phyloP scores from a whole-genome alignment of 805 yeast genomes.

The Pichia phayaonensis region DNA sequence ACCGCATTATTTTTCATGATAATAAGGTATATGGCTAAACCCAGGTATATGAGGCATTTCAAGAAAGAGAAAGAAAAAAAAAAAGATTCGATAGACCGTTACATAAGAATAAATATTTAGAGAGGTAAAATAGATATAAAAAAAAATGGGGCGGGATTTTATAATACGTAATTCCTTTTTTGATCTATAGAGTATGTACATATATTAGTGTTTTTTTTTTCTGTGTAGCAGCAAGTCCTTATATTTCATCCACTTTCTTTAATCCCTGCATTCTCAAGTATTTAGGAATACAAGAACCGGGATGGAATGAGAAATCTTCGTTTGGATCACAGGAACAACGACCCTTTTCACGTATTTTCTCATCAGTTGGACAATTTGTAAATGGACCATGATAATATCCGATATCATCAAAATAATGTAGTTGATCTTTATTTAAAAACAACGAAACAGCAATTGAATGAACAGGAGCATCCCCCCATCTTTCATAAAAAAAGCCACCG shows the following conservation, averaged over 20 bases:
- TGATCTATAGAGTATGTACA: not conserved
- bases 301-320: constrained; percentile 68
- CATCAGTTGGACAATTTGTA: constrained; percentile 68
- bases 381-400: constrained; percentile 81
- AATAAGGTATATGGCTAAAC: not conserved
- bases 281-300: not conserved
- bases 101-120: no score
- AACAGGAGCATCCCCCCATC: constrained; percentile 93
- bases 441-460: constrained; percentile 81
- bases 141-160: no score
- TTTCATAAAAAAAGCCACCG: constrained; percentile 84
- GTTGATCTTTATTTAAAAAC: constrained; percentile 56
- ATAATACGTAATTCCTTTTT: no score
- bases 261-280: not conserved
- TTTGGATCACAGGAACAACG: constrained; percentile 67
- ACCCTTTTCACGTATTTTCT: constrained; percentile 43
- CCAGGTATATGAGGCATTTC: not conserved
- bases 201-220: no score
- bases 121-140: no score
- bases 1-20: not conserved
- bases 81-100: no score
- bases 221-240: not conserved
- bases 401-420: constrained; percentile 75
- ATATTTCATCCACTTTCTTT: not conserved
- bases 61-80: no score